Percentiles rank a stretch among this genome's conserved stretches.
These are phyloP conservation scores for Fomitopsis schrenkii DNA, from an alignment of 1,284 basidiomycete genomes.

Conservation along the genomic window DNA sequence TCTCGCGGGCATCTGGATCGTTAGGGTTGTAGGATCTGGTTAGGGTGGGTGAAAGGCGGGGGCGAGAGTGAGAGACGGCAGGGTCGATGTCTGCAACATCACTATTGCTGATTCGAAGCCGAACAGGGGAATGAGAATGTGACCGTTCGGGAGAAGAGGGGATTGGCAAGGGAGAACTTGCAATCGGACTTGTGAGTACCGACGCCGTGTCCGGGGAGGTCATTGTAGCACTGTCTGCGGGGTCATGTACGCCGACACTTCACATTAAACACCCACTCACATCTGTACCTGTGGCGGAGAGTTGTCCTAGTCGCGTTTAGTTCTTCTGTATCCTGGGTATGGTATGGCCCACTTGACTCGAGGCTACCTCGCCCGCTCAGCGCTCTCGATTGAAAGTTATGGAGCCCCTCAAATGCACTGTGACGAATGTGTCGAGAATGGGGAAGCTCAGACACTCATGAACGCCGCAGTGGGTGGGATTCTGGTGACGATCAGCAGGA, in stretches of 20 bases:
- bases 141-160: conserved; percentile 32
- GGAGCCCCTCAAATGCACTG: too few relatives aligned
- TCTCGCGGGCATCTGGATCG: conserved; percentile 68
- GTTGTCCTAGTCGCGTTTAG: too few relatives aligned
- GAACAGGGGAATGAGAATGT: conserved; percentile 19
- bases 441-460: too few relatives aligned
- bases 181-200: conserved; percentile 22
- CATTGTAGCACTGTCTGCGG: conserved; percentile 13
- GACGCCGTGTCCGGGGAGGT: conserved; percentile 26
- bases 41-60: conserved; percentile 62
- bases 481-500: background rate
- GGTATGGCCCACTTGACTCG: too few relatives aligned
- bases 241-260: background rate
- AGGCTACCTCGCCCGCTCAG: too few relatives aligned
- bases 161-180: conserved; percentile 42
- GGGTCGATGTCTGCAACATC: conserved; percentile 33
- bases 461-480: too few relatives aligned
- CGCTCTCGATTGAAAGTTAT: too few relatives aligned
- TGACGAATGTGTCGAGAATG: too few relatives aligned
- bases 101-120: conserved; percentile 36
- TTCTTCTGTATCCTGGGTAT: too few relatives aligned
- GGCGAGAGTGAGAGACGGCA: conserved; percentile 24
- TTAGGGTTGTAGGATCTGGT: conserved; percentile 58
- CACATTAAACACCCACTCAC: background rate
- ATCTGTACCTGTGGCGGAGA: too few relatives aligned